Conservation (phyloP, 2,329 filamentous ascomycete species). For the Hypomyces rosellus region DNA sequence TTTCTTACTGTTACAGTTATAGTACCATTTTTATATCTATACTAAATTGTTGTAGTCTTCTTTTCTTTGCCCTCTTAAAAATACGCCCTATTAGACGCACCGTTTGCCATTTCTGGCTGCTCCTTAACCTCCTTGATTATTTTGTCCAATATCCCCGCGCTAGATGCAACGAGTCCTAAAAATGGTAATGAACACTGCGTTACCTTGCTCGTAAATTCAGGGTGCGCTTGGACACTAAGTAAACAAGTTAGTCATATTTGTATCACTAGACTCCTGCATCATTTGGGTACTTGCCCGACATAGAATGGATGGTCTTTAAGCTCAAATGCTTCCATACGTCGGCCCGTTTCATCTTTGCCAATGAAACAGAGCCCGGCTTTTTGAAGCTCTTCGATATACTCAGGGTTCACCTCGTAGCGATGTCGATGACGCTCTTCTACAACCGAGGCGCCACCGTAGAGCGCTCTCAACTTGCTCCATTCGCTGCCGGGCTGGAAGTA, state of each 20-base stretch:
- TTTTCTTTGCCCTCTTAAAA: no score
- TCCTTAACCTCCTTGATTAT: constrained; percentile 16
- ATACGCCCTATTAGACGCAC: neutral
- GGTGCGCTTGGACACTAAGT: constrained; percentile 73
- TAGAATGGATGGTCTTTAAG: constrained; percentile 79
- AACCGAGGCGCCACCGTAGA: constrained; percentile 57
- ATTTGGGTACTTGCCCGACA: constrained; percentile 38
- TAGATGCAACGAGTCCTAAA: constrained; percentile 78
- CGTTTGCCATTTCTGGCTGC: neutral
- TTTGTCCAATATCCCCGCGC: constrained; percentile 56
- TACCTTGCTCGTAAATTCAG: constrained; percentile 75
- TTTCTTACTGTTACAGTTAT: no score
- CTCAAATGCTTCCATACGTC: constrained; percentile 79
- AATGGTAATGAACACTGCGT: constrained; percentile 42
- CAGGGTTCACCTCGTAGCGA: constrained; percentile 85
- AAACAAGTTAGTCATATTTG: neutral
- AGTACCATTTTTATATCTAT: no score
- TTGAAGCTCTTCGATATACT: constrained; percentile 62
- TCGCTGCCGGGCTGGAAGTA: constrained; percentile 69
- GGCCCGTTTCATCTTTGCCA: constrained; percentile 70
- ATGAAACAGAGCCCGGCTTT: constrained; percentile 66
- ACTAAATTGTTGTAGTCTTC: no score
- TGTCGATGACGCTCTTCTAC: constrained; percentile 77
- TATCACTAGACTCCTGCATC: neutral
- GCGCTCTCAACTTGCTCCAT: constrained; percentile 68